Evolutionary conservation across 2,329 filamentous ascomycete species (phyloP).

Genomic region (Ophiocordyceps sinensis): DNA sequence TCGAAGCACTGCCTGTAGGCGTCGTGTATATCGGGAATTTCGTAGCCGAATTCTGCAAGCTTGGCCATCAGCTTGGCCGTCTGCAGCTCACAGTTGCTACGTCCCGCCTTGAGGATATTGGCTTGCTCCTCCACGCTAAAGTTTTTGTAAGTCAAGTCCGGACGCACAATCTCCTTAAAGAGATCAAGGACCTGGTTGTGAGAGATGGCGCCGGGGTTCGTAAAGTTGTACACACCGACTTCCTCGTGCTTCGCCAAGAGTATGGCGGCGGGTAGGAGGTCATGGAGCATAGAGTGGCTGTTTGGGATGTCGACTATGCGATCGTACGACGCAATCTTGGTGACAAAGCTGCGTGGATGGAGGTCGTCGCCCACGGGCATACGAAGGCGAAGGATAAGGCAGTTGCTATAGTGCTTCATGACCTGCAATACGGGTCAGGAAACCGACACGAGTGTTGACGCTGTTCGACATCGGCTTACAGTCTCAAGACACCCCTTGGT

Average conservation of each 20-base stretch:
- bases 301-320: conserved; percentile 54
- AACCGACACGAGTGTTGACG: not conserved
- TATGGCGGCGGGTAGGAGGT: conserved; percentile 47
- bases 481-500: conserved; percentile 51
- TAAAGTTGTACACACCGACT: conserved; percentile 54
- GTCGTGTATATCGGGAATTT: conserved; percentile 46
- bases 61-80: conserved; percentile 45
- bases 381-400: conserved; percentile 49
- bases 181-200: conserved; percentile 53
- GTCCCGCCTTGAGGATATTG: conserved; percentile 51
- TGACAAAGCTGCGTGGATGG: conserved; percentile 52
- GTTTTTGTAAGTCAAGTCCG: conserved; percentile 47
- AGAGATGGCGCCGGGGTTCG: conserved; percentile 56
- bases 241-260: conserved; percentile 46
- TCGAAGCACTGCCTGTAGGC: conserved; percentile 49
- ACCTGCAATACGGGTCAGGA: conserved; percentile 24
- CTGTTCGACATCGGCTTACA: conserved; percentile 4
- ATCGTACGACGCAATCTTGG: conserved; percentile 52
- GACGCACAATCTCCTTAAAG: conserved; percentile 49
- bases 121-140: conserved; percentile 52
- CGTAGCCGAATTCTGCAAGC: conserved; percentile 42
- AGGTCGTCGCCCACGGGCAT: conserved; percentile 58
- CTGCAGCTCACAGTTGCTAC: conserved; percentile 53
- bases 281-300: conserved; percentile 51
- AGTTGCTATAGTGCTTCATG: conserved; percentile 46